phyloP scores from a whole-genome alignment of 2,329 filamentous ascomycete genomes.

The Zarea fungicola region DNA sequence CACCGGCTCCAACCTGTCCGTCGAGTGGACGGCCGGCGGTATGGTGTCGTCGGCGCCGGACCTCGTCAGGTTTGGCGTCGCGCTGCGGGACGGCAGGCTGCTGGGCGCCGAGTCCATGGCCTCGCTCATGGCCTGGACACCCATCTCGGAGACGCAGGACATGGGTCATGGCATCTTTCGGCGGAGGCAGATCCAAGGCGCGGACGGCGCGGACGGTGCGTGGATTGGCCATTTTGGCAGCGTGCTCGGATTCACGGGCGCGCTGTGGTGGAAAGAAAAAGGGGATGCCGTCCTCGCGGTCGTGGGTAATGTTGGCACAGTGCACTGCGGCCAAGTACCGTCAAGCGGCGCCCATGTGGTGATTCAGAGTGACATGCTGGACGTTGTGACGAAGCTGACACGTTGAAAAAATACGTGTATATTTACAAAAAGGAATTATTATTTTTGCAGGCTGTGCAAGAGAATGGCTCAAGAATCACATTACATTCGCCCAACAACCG shows the following conservation, averaged over 20 bases:
- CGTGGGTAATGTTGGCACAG: conserved; percentile 13
- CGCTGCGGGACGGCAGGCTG: conserved; percentile 14
- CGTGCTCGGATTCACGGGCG: conserved; percentile 14
- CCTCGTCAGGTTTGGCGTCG: conserved; percentile 13
- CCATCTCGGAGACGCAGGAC: conserved; percentile 4
- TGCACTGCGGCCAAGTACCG: conserved; percentile 10
- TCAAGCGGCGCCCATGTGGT: conserved; percentile 12
- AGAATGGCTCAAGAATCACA: no score
- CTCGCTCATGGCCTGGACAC: conserved; percentile 13
- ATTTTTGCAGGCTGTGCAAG: no score
- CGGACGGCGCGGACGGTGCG: not conserved
- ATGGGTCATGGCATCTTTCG: conserved; percentile 15
- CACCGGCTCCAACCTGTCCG: conserved; percentile 15
- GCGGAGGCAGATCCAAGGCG: no score
- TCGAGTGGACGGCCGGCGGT: conserved; percentile 15
- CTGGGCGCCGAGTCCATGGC: conserved; percentile 11
- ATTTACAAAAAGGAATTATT: no score
- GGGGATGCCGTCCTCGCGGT: conserved; percentile 12
- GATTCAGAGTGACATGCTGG: conserved; percentile 6
- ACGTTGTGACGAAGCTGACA: not conserved
- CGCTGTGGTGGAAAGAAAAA: conserved; percentile 13
- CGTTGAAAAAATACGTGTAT: no score
- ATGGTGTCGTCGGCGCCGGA: conserved; percentile 14
- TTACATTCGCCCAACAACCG: no score
- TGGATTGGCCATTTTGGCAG: conserved; percentile 15